Evolutionary conservation across 2,329 filamentous ascomycete species (phyloP), one percentile per base, ranked within the genome.

Genomic region (Cladosporium sp.): DNA sequence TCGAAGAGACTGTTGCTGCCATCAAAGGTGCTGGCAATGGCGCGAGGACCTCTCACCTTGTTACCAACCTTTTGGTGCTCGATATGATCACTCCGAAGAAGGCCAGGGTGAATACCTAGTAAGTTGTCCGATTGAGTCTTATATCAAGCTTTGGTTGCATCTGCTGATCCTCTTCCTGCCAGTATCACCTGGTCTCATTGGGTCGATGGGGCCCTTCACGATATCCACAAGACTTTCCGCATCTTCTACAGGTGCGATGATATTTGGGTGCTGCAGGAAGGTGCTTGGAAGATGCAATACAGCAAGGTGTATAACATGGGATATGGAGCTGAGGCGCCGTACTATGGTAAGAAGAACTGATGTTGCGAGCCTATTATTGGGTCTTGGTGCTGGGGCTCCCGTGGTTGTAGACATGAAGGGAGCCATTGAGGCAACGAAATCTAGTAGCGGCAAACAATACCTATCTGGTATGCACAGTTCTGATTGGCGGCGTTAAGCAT

Each of bases 231-330:
- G 63, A 69, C 67, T 1, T 69, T 59, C 28, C 23, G 68, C 18
- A 66, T 69, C 18, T 67, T 63, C 18, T 69, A 69, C 29, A 57
- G 52, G 26, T 69, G 68, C 21, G 67, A 69, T n/a, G 68, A 69
- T 26, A 67, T 69, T 29, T 69, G 67, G 68, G 67, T 69, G 12
- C 57, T 65, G n/a, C 50, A 69, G 35, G 65, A 65, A 11, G 44
- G 57, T 11, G 65, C 56, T 14, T 69, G 68, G 68, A 69, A 69
- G 40, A 65, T 69, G 65, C 55, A 67, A n/a, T 53, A 62, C 7
- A 69, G 68, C 28, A 57, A 66, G 16, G 68, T 68, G 40, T 53
- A 64, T 23, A 69, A 69, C 52, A 65, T 69, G 65, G 67, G 66
- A 1, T 58, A 52, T 6, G 60, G 65, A 35, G 66, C 50, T 12